phyloP scores from a whole-genome alignment of 2,329 filamentous ascomycete genomes.

The Geoglossum cookeanum region DNA sequence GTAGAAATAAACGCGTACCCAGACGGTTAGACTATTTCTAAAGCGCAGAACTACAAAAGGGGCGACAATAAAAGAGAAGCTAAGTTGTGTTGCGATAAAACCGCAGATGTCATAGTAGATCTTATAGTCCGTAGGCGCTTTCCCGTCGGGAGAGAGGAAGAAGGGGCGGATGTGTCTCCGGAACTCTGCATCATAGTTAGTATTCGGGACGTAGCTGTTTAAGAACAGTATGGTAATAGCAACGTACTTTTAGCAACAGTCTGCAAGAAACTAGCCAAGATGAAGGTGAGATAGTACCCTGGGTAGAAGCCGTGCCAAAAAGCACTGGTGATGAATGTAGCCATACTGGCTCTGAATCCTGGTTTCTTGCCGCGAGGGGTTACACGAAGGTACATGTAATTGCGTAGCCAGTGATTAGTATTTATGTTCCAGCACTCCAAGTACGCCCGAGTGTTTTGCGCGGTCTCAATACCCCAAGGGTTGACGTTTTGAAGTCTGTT shows the following conservation, averaged over 20 bases:
- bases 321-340: slow-evolving; percentile 84
- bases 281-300: slow-evolving; percentile 82
- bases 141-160: slow-evolving; percentile 65
- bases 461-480: slow-evolving; percentile 67
- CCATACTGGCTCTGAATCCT: slow-evolving; percentile 82
- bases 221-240: not conserved
- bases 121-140: slow-evolving; percentile 49
- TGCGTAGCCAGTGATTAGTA: slow-evolving; percentile 89
- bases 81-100: slow-evolving; percentile 58
- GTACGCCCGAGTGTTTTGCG: slow-evolving; percentile 85
- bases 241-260: slow-evolving; percentile 80
- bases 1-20: slow-evolving; percentile 82
- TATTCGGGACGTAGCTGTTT: slow-evolving; percentile 7
- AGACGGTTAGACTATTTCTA: slow-evolving; percentile 49
- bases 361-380: slow-evolving; percentile 93
- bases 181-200: slow-evolving; percentile 41
- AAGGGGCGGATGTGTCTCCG: slow-evolving; percentile 81
- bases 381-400: slow-evolving; percentile 88
- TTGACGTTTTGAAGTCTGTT: slow-evolving; percentile 79
- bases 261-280: slow-evolving; percentile 79
- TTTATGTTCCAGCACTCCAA: slow-evolving; percentile 96
- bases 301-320: slow-evolving; percentile 98
- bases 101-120: slow-evolving; percentile 70
- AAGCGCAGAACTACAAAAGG: slow-evolving; percentile 76
- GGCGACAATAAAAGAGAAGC: slow-evolving; percentile 62